These are phyloP conservation scores for Saussurea involucrata DNA, from an alignment of 129 eudicot genomes.

Conservation along the genomic window DNA sequence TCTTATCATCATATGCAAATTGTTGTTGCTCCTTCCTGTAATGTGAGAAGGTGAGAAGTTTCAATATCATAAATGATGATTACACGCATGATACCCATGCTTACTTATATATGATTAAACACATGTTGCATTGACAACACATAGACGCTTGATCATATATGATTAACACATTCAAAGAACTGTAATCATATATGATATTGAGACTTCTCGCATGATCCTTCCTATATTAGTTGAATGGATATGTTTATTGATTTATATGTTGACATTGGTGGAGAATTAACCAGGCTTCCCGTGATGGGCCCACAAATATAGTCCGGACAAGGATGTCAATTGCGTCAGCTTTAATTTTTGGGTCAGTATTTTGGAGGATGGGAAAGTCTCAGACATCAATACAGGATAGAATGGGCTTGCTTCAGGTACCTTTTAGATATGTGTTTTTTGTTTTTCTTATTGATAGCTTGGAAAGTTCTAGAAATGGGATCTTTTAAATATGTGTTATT, in stretches of 20 bases:
- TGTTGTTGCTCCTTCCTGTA: not conserved
- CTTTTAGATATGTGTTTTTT: not conserved
- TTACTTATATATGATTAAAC: too few relatives aligned
- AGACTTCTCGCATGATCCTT: too few relatives aligned
- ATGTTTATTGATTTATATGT: not conserved
- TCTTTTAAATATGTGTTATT: not conserved
- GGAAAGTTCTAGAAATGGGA: not conserved
- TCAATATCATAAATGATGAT: too few relatives aligned
- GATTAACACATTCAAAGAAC: too few relatives aligned
- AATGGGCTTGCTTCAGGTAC: constrained; percentile 97
- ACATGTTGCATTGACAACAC: too few relatives aligned
- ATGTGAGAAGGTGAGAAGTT: too few relatives aligned
- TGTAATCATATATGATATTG: too few relatives aligned
- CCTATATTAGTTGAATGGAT: not conserved
- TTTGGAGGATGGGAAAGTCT: constrained; percentile 97
- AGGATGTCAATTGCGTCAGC: constrained; percentile 98
- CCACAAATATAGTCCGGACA: constrained; percentile 87
- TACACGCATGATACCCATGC: too few relatives aligned
- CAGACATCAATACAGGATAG: constrained; percentile 97
- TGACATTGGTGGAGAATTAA: constrained; percentile 17
- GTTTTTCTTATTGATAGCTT: constrained; percentile 1
- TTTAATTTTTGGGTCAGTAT: constrained; percentile 90
- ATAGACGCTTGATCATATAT: too few relatives aligned
- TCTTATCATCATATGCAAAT: not conserved
- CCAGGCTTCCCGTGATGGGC: constrained; percentile 99